Evolutionary conservation across 306 rosid genomes (phyloP).

Genomic region (Mimosa pudica): DNA sequence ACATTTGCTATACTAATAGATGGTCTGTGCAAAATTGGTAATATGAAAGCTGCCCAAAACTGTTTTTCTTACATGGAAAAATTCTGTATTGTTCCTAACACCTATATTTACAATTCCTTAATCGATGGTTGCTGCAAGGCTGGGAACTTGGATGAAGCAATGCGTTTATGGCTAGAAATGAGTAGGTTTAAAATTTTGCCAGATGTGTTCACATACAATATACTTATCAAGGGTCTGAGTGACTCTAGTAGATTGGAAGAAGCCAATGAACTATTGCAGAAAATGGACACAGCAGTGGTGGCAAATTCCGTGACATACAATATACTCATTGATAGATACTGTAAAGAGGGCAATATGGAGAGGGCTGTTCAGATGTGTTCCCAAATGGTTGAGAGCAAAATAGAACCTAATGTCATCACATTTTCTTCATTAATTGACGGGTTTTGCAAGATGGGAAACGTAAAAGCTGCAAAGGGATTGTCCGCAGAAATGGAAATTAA

Average conservation of each 20-base stretch:
- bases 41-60: slow-evolving; percentile 47
- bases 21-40: slow-evolving; percentile 58
- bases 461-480: slow-evolving; percentile 62
- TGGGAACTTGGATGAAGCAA: slow-evolving; percentile 51
- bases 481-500: slow-evolving; percentile 64
- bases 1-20: slow-evolving; percentile 57
- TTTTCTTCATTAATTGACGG: slow-evolving; percentile 68
- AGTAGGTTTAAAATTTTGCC: slow-evolving; percentile 42
- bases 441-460: slow-evolving; percentile 62
- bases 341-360: slow-evolving; percentile 57
- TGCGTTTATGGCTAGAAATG: slow-evolving; percentile 53
- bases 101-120: slow-evolving; percentile 58
- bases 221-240: slow-evolving; percentile 62
- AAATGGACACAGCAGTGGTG: slow-evolving; percentile 49
- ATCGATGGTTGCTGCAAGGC: slow-evolving; percentile 62
- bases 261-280: slow-evolving; percentile 48
- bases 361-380: slow-evolving; percentile 71
- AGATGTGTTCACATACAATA: slow-evolving; percentile 62
- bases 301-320: slow-evolving; percentile 63
- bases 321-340: slow-evolving; percentile 60
- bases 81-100: slow-evolving; percentile 60
- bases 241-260: slow-evolving; percentile 47
- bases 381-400: slow-evolving; percentile 57
- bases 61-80: slow-evolving; percentile 52
- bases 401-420: slow-evolving; percentile 60